phyloP scores from a whole-genome alignment of 768 basidiomycete genomes.

The Coprinopsis marcescibilis region DNA sequence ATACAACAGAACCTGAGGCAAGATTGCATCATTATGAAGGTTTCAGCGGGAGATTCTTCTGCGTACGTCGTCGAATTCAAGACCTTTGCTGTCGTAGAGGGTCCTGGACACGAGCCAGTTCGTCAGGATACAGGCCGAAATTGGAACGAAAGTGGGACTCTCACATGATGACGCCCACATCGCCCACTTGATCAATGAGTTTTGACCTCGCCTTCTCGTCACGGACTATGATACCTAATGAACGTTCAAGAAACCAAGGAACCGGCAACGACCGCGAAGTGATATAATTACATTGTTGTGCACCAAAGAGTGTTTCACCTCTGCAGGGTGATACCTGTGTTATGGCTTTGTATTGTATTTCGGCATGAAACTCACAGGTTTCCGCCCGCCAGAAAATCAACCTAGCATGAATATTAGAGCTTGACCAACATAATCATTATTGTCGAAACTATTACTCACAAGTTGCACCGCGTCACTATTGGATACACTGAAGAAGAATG shows the following conservation, averaged over 20 bases:
- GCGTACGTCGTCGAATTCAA: constrained; percentile 59
- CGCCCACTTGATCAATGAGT: constrained; percentile 47
- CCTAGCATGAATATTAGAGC: constrained; percentile 18
- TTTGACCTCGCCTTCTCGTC: constrained; percentile 44
- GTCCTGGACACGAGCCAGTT: constrained; percentile 28
- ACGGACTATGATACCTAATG: constrained; percentile 62
- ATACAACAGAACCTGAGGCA: constrained; percentile 56
- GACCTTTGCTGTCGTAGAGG: constrained; percentile 58
- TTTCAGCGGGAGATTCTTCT: neutral
- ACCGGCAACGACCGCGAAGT: neutral
- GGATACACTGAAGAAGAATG: constrained; percentile 52
- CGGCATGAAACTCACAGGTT: constrained; percentile 32
- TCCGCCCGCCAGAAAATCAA: constrained; percentile 53
- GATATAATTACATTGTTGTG: constrained; percentile 49
- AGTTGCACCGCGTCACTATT: constrained; percentile 39
- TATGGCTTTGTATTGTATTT: too few species aligned
- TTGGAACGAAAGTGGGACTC: constrained; percentile 12
- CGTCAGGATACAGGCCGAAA: neutral
- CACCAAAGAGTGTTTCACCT: constrained; percentile 53
- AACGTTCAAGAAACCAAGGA: constrained; percentile 15
- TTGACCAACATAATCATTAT: neutral
- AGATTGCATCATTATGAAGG: neutral
- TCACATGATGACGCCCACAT: constrained; percentile 56
- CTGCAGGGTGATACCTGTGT: constrained; percentile 30
- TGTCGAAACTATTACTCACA: constrained; percentile 22